Evolutionary conservation across 805 yeast genomes (phyloP).

Genomic region (Barnettozyma pratensis): DNA sequence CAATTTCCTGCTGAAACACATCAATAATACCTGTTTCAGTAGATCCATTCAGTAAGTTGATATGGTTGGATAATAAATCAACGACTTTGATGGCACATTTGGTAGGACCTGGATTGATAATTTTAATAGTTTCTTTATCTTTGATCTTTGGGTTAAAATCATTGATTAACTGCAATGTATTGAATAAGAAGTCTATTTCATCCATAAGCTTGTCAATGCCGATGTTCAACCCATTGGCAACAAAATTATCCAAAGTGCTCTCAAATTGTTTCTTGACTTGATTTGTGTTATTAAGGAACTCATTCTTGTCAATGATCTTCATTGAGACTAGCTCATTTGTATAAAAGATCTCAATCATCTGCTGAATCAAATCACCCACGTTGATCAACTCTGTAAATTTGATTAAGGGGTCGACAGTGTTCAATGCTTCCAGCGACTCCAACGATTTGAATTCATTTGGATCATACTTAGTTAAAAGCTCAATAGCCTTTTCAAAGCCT

Average conservation of each 20-base stretch:
- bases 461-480: constrained; percentile 63
- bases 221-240: constrained; percentile 89
- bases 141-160: constrained; percentile 52
- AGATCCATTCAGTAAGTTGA: constrained; percentile 67
- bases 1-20: constrained; percentile 91
- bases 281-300: constrained; percentile 72
- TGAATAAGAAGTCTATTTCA: constrained; percentile 64
- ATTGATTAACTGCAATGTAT: constrained; percentile 48
- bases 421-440: constrained; percentile 25
- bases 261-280: constrained; percentile 81
- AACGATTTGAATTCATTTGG: constrained; percentile 41
- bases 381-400: constrained; percentile 88
- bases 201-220: constrained; percentile 85
- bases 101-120: constrained; percentile 42
- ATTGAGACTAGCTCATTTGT: constrained; percentile 66
- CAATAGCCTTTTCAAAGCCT: constrained; percentile 81
- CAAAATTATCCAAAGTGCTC: constrained; percentile 74
- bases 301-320: constrained; percentile 63
- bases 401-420: constrained; percentile 73
- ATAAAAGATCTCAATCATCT: constrained; percentile 87
- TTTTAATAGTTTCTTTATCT: constrained; percentile 11
- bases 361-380: constrained; percentile 87
- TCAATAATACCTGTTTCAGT: constrained; percentile 87
- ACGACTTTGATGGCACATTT: constrained; percentile 62
- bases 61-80: constrained; percentile 60